Evolutionary conservation across 164 flowering plant species (phyloP), one percentile per base, ranked within the genome.

Genomic region (Vitis rotundifolia): DNA sequence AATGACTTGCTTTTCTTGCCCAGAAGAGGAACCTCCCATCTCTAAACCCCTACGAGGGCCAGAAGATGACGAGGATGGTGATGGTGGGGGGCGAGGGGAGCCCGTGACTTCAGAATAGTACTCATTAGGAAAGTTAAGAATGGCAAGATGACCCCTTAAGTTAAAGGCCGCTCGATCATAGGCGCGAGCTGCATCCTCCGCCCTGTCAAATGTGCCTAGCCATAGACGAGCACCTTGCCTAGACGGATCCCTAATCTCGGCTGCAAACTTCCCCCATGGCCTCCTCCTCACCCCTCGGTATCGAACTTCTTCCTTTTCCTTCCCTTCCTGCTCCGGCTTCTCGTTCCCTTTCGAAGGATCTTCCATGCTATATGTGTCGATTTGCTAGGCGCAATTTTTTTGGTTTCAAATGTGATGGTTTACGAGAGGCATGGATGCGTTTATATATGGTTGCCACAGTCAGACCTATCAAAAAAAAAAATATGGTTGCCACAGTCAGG

Each of bases 181-280:
- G 9, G 82, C 82, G 11, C 79, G 61, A 22, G 82, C 82, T 0
- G 82, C 82, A 3, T 76, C 75, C 54, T 79, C 80, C 0, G 82
- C 82, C 3, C 80, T 76, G 4, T 79, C 80, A 19, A 76, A 79
- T 3, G 82, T 79, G 5, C 82, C 82, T 2, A 79, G 79, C 82
- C 82, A 79, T 13, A 64, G 54, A 15, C 82, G 59, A 2, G 73
- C 73, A 11, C 82, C 80, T 6, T 71, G 66, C 76, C 77, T 68
- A 1, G 77, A 59, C n/a, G 82, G 82, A 66, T 79, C 82, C 49
- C 82, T 60, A 3, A 79, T 79, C 75, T 79, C 82, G 9, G 82
- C 73, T 1, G 82, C 82, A 15, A 22, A 79, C 57, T 79, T 79
- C 6, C 82, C 82, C 82, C 82, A 79, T 2, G 82, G 82, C 67